Base-by-base conservation (phyloP, 75 land plant genomes). In the Pinus albicaulis region DNA sequence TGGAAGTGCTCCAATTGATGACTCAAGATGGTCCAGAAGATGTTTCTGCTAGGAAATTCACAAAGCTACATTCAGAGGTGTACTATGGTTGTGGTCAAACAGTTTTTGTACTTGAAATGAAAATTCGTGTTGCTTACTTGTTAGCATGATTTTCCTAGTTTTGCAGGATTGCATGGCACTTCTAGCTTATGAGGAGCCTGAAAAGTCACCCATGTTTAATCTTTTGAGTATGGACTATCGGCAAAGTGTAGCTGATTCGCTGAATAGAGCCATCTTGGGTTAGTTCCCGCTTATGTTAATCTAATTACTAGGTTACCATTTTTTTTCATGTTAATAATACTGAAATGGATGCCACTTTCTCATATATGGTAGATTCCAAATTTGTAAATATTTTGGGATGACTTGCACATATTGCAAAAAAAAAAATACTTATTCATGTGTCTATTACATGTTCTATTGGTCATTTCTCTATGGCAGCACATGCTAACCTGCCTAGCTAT, bases 151-250 rank as follows among this genome's bases (percentile, higher is more conserved):
- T 23, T 60, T 73, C 17, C 64, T 78, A 16, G 55, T 53, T 23
- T 26, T 76, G 74, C 85, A 97, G 99, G 99, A 97, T 74, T 89
- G 84, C 59, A 84, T 97, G 92, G 92, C 99, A 20, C 76, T 97
- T 44, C 74, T 97, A 71, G 99, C 99, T 22, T 97, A 97, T 82
- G 95, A 92, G 78, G 93, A 97, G 65, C 99, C 99, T 53, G 98
- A 92, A 73, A 95, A 87, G 57, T 97, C 99, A 20, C 99, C 99
- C 56, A 83, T 97, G 89, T 97, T 92, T 84, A 74, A 87, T 74
- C 81, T 92, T 7, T 80, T 95, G 17, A 91, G 92, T 80, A 61
- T 76, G 76, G 99, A 97, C 0, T 84, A 89, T 72, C 78, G 98
- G 59, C 98, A 97, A 73, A 84, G 74, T 74, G 89, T 97, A 52